A percentile compares a stretch with the other conserved stretches of the same genome.
These are phyloP conservation scores for Penicillium angulare DNA, from an alignment of 495 filamentous ascomycete genomes.

Conservation along the genomic window DNA sequence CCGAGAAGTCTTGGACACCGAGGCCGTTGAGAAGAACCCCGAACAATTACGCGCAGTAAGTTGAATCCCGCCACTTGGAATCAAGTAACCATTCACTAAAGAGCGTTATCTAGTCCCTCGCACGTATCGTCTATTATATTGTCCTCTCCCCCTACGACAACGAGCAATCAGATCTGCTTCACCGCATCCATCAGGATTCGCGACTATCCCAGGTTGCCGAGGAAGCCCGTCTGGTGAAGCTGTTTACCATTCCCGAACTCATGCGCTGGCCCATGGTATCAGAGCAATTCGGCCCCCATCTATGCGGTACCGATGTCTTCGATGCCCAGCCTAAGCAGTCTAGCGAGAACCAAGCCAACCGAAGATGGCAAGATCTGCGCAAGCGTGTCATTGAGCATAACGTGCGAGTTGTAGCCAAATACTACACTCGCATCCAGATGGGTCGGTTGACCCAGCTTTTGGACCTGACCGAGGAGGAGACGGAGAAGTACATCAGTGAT, in stretches of 20 bases:
- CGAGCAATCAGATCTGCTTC: conserved; percentile 95
- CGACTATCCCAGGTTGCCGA: conserved; percentile 66
- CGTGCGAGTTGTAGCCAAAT: conserved; percentile 93
- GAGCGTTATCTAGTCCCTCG: conserved; percentile 60
- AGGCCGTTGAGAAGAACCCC: conserved; percentile 86
- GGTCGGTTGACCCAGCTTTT: conserved; percentile 82
- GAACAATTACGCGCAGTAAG: conserved; percentile 79
- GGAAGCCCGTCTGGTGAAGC: conserved; percentile 79
- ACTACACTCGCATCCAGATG: conserved; percentile 96
- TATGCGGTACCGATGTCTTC: conserved; percentile 92
- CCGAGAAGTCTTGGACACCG: conserved; percentile 90
- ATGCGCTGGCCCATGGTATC: conserved; percentile 97
- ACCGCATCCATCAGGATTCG: conserved; percentile 73
- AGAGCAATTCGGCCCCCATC: conserved; percentile 79
- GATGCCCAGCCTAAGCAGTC: conserved; percentile 53
- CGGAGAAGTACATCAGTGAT: conserved; percentile 95
- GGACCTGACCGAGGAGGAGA: conserved; percentile 91
- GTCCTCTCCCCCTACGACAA: conserved; percentile 97
- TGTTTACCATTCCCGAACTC: conserved; percentile 92
- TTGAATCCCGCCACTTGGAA: background rate
- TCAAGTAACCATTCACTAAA: background rate
- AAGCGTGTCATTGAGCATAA: conserved; percentile 99
- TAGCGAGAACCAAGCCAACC: conserved; percentile 70
- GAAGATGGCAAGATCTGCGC: conserved; percentile 87
- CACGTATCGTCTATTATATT: conserved; percentile 94